Evolutionary conservation across 805 yeast species (phyloP).

Genomic region (Ogataea nitratoaversa): DNA sequence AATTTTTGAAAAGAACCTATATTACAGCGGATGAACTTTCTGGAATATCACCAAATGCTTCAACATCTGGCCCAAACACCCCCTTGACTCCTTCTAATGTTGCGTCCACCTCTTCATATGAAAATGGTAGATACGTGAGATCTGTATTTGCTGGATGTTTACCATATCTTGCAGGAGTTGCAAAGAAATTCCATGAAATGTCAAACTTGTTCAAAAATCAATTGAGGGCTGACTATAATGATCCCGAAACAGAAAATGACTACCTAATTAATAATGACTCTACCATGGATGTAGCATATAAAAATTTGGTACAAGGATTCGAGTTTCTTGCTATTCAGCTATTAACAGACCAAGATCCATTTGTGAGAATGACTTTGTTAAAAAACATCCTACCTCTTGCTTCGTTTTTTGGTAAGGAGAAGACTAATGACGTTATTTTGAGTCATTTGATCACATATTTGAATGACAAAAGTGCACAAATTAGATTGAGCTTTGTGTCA

Average conservation of each 20-base stretch:
- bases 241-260: conserved; percentile 44
- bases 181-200: conserved; percentile 62
- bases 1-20: conserved; percentile 37
- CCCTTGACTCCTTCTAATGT: not conserved
- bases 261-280: conserved; percentile 29
- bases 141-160: conserved; percentile 68
- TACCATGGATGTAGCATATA: conserved; percentile 36
- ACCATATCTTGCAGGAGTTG: conserved; percentile 64
- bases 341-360: conserved; percentile 63
- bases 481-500: conserved; percentile 68
- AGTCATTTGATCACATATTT: conserved; percentile 90
- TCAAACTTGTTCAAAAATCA: conserved; percentile 42
- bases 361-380: conserved; percentile 67
- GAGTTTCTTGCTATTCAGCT: conserved; percentile 62
- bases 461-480: conserved; percentile 67
- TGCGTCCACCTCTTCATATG: conserved; percentile 3
- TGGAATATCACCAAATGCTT: conserved; percentile 9
- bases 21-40: conserved; percentile 21
- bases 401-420: conserved; percentile 78
- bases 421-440: conserved; percentile 80
- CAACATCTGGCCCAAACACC: conserved; percentile 2
- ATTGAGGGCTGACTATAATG: conserved; percentile 21
- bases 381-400: conserved; percentile 73
- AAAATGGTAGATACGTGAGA: conserved; percentile 42
- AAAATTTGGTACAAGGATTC: conserved; percentile 47